These are phyloP conservation scores for Sporothrix curviconia DNA, from an alignment of 2,329 filamentous ascomycete genomes.

Conservation along the genomic window DNA sequence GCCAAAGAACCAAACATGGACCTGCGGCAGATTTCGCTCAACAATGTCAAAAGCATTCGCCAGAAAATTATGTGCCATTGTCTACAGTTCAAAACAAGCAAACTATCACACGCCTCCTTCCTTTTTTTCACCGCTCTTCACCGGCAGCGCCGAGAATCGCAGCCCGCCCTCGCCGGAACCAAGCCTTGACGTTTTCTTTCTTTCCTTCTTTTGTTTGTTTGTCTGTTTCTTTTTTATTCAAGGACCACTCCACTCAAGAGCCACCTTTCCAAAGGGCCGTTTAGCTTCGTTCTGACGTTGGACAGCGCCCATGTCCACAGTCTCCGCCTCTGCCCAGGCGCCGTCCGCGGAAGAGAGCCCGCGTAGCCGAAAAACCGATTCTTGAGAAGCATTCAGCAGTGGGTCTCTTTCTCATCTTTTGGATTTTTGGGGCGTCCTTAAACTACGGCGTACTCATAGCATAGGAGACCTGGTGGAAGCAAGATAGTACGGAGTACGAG, in stretches of 20 bases:
- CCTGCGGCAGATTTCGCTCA: too few relatives aligned
- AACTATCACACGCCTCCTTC: background rate
- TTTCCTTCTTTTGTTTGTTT: too few relatives aligned
- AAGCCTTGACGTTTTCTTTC: too few relatives aligned
- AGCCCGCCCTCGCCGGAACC: background rate
- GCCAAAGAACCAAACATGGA: too few relatives aligned
- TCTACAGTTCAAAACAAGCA: too few relatives aligned
- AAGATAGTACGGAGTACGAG: background rate
- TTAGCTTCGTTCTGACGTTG: background rate
- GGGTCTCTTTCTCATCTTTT: too few relatives aligned
- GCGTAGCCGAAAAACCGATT: slow-evolving; percentile 5
- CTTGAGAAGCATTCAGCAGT: too few relatives aligned
- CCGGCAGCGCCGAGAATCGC: slow-evolving; percentile 6
- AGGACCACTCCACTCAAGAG: too few relatives aligned
- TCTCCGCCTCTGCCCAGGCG: background rate
- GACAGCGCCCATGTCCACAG: background rate
- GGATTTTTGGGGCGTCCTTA: background rate
- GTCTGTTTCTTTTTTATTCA: too few relatives aligned
- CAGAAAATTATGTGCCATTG: too few relatives aligned
- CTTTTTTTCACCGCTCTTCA: background rate
- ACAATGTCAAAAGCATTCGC: too few relatives aligned
- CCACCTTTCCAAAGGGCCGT: background rate
- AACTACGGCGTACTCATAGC: background rate
- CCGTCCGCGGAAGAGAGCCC: slow-evolving; percentile 4
- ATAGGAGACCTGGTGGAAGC: background rate